Conservation (phyloP, 2,329 filamentous ascomycete genomes). For the Calcarisporium arbuscula region DNA sequence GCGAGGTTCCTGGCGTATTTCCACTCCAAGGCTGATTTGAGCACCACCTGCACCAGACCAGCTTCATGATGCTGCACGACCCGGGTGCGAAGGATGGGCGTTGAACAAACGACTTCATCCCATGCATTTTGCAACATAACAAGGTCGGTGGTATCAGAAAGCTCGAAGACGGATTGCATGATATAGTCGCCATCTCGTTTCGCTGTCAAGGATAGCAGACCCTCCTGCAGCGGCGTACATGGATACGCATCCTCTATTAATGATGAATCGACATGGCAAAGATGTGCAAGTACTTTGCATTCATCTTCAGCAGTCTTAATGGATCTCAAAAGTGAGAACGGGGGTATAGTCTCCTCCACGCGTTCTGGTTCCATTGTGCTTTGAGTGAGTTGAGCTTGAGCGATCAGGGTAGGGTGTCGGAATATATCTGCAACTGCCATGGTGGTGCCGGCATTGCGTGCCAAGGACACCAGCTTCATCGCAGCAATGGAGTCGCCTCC, state of each 20-base stretch:
- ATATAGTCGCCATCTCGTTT: conserved; percentile 6
- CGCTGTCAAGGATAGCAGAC: conserved; percentile 6
- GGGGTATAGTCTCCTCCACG: too few species aligned
- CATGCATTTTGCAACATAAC: conserved; percentile 4
- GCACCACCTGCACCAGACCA: conserved; percentile 1
- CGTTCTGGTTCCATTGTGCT: too few species aligned
- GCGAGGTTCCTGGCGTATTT: neutral
- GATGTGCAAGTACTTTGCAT: too few species aligned
- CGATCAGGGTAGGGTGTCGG: too few species aligned
- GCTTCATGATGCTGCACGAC: conserved; percentile 6
- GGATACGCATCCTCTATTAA: conserved; percentile 9
- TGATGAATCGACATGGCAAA: too few species aligned
- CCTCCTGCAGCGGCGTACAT: conserved; percentile 10
- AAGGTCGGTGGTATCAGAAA: neutral
- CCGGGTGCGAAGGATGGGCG: conserved; percentile 8
- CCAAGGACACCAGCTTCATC: conserved; percentile 12
- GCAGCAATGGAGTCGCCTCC: conserved; percentile 16
- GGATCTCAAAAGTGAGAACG: too few species aligned
- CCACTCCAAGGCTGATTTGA: neutral
- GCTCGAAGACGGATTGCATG: neutral
- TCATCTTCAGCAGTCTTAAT: too few species aligned
- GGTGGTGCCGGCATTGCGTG: conserved; percentile 6
- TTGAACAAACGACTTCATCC: conserved; percentile 2
- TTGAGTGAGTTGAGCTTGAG: too few species aligned
- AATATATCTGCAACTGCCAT: conserved; percentile 9